Evolutionary conservation across 2,329 filamentous ascomycete species (phyloP).

Genomic region (Colletotrichum euphorbiae): DNA sequence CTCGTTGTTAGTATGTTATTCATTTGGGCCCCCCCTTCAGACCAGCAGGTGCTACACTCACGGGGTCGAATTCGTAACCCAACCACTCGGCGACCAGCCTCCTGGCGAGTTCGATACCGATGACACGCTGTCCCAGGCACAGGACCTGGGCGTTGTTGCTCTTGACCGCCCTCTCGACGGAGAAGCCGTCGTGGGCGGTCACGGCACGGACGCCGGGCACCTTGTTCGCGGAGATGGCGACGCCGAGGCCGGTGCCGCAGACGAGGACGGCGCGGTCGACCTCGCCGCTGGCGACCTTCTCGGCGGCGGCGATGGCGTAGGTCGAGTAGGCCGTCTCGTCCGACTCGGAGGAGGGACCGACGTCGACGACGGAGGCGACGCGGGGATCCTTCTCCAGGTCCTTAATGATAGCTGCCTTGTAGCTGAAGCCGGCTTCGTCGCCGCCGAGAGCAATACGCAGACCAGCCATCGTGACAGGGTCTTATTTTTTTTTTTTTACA

Average conservation of each 20-base stretch:
- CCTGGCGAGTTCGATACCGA: conserved; percentile 83
- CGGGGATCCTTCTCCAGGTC: conserved; percentile 76
- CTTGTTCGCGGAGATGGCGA: conserved; percentile 89
- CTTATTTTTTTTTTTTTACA: too few species aligned
- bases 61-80: conserved; percentile 81
- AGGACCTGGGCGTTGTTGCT: conserved; percentile 90
- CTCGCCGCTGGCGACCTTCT: conserved; percentile 69
- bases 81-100: conserved; percentile 84
- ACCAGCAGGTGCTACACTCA: conserved; percentile 54
- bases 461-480: background rate
- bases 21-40: too few species aligned
- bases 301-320: conserved; percentile 78
- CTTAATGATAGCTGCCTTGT: conserved; percentile 81
- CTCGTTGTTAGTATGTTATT: background rate
- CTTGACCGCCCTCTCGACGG: conserved; percentile 82
- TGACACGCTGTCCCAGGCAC: conserved; percentile 87
- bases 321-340: conserved; percentile 88
- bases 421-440: conserved; percentile 76
- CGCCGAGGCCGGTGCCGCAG: conserved; percentile 87
- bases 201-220: conserved; percentile 85
- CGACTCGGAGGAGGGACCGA: conserved; percentile 72
- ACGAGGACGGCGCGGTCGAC: conserved; percentile 84
- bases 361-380: conserved; percentile 77
- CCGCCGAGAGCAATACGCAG: conserved; percentile 39
- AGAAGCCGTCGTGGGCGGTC: conserved; percentile 88